A percentile compares a stretch with the other conserved stretches of the same genome.
Evolutionary conservation across 805 yeast genomes (phyloP).

Genomic region (Suhomyces xylopsoci): DNA sequence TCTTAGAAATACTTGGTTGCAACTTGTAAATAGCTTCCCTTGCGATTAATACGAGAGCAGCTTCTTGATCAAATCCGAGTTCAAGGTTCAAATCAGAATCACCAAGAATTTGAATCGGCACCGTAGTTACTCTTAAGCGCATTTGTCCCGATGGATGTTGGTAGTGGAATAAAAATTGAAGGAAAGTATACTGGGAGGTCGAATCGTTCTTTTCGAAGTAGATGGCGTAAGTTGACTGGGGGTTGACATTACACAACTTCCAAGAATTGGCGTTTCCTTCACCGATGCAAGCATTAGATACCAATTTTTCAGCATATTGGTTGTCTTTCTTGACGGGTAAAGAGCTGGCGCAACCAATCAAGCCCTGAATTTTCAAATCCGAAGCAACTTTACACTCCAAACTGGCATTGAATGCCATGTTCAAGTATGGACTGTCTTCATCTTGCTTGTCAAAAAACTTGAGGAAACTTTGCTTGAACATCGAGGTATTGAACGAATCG

Average conservation of each 20-base stretch:
- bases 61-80: constrained; percentile 63
- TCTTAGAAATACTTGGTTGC: constrained; percentile 15
- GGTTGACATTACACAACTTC: constrained; percentile 54
- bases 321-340: constrained; percentile 30
- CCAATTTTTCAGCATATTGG: constrained; percentile 16
- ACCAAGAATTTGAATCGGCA: constrained; percentile 43
- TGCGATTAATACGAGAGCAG: constrained; percentile 60
- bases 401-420: constrained; percentile 58
- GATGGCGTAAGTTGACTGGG: constrained; percentile 58
- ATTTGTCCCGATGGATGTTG: constrained; percentile 59
- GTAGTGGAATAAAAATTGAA: constrained; percentile 59
- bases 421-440: constrained; percentile 27
- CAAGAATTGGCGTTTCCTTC: constrained; percentile 54
- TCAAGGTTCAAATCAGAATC: constrained; percentile 42
- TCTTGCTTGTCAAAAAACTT: constrained; percentile 45
- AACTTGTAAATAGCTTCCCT: constrained; percentile 49
- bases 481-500: constrained; percentile 65
- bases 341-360: constrained; percentile 62
- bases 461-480: constrained; percentile 62
- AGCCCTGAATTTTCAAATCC: constrained; percentile 54
- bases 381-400: constrained; percentile 52
- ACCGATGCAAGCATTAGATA: constrained; percentile 42
- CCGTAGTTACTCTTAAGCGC: constrained; percentile 61
- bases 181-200: constrained; percentile 24
- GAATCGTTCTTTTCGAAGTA: constrained; percentile 51